These are phyloP conservation scores for Drosera spatulata DNA, from an alignment of 179 eudicot genomes.

Conservation along the genomic window DNA sequence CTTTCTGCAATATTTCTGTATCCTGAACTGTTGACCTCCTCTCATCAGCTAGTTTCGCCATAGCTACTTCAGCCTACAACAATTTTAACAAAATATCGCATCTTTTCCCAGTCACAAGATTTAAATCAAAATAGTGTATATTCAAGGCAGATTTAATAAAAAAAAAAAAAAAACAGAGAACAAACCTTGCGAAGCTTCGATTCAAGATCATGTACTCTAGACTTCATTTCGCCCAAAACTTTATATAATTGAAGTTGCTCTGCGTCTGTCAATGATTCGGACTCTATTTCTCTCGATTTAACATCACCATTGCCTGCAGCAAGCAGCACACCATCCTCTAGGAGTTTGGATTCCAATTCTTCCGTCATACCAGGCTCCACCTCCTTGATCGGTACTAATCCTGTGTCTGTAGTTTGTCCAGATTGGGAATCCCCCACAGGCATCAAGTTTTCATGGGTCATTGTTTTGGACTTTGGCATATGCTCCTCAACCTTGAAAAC, in stretches of 20 bases:
- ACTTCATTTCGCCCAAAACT: constrained; percentile 16
- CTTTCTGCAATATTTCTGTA: constrained; percentile 21
- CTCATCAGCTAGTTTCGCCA: constrained; percentile 25
- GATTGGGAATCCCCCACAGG: background rate
- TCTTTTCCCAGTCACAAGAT: background rate
- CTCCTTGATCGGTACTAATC: background rate
- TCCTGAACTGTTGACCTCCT: constrained; percentile 17
- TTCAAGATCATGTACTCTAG: background rate
- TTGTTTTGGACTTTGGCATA: background rate
- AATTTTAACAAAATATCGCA: background rate
- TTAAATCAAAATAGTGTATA: background rate
- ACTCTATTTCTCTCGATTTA: background rate
- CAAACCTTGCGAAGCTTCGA: constrained; percentile 1
- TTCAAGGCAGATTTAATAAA: background rate
- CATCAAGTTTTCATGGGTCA: background rate
- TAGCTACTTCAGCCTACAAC: constrained; percentile 27
- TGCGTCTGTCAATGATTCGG: constrained; percentile 1
- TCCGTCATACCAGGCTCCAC: constrained; percentile 4
- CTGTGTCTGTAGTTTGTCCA: constrained; percentile 7
- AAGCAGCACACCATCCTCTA: constrained; percentile 1
- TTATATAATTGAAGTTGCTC: constrained; percentile 11
- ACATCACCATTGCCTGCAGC: background rate
- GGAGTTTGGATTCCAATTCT: constrained; percentile 5
- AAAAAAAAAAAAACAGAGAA: background rate
- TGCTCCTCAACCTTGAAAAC: background rate